Evolutionary conservation across 139 green algal genomes (phyloP).

Genomic region (Edaphochlamys debaryana): DNA sequence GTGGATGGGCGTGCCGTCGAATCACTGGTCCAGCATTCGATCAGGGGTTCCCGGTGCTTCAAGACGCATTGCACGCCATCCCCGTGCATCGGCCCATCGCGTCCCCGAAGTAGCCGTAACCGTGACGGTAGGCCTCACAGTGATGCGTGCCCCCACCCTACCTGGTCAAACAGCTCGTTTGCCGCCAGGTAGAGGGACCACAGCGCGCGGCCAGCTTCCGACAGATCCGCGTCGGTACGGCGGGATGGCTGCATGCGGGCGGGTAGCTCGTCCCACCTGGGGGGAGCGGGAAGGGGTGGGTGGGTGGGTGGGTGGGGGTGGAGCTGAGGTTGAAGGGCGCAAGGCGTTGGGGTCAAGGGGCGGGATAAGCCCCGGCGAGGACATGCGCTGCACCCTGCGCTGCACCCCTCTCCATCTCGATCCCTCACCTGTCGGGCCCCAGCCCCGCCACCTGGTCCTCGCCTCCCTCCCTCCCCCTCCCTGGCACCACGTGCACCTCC

Average conservation of each 20-base stretch:
- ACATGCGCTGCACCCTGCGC: not conserved
- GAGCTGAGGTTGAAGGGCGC: not conserved
- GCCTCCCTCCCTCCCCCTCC: not conserved
- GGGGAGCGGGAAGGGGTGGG: not conserved
- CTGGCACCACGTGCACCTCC: not conserved
- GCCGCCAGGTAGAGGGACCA: not conserved
- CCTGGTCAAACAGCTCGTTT: not conserved
- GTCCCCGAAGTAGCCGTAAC: not conserved
- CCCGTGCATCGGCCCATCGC: not conserved
- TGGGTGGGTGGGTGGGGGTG: not conserved
- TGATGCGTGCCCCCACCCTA: not conserved
- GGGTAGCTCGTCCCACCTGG: conserved; percentile 22
- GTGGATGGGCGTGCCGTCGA: no score
- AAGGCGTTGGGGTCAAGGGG: not conserved
- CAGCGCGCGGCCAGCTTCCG: conserved; percentile 17
- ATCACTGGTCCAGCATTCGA: not conserved
- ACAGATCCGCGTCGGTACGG: conserved; percentile 40
- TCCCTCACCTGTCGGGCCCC: conserved; percentile 44
- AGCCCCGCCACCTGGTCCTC: conserved; percentile 63
- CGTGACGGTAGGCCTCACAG: not conserved
- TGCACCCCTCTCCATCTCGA: no score
- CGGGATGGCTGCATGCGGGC: not conserved
- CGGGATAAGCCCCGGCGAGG: not conserved
- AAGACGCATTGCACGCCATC: not conserved
- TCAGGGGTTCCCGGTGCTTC: not conserved